Percentiles rank a stretch among this genome's conserved stretches.
phyloP scores from a whole-genome alignment of 306 rosid species.

The Betula pendula region DNA sequence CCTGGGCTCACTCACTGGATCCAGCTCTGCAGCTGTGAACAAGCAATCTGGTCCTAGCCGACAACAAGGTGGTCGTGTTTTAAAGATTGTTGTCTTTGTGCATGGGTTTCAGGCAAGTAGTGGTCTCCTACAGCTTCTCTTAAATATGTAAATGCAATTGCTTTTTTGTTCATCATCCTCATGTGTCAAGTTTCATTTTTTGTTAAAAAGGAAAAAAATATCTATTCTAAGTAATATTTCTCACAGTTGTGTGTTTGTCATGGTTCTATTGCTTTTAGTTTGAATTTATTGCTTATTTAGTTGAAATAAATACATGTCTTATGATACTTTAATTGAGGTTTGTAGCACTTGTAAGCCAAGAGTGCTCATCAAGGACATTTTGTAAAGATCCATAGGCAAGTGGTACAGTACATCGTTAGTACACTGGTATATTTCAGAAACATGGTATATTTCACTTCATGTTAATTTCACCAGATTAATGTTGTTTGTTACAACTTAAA shows the following conservation, averaged over 20 bases:
- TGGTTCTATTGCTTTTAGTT: background rate
- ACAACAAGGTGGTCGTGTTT: constrained; percentile 48
- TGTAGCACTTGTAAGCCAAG: background rate
- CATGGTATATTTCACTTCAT: background rate
- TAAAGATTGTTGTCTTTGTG: constrained; percentile 88
- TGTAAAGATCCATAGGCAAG: background rate
- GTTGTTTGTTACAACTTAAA: constrained; percentile 4
- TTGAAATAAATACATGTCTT: background rate
- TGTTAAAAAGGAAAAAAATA: background rate
- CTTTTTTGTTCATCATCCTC: background rate
- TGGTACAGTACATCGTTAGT: background rate
- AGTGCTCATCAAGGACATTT: background rate
- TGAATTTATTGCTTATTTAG: background rate
- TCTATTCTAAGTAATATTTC: background rate
- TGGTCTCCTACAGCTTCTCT: constrained; percentile 10
- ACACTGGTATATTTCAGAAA: background rate
- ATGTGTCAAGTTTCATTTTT: background rate
- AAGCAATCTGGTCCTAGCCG: constrained; percentile 33
- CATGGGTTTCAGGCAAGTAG: constrained; percentile 98
- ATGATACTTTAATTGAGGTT: background rate
- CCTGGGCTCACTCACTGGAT: constrained; percentile 33
- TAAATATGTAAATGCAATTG: background rate
- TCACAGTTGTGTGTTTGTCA: background rate
- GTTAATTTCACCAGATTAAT: background rate
- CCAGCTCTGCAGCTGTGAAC: constrained; percentile 33